These are phyloP conservation scores for Trifolium subterraneum DNA, from an alignment of 306 rosid species.

Conservation along the genomic window DNA sequence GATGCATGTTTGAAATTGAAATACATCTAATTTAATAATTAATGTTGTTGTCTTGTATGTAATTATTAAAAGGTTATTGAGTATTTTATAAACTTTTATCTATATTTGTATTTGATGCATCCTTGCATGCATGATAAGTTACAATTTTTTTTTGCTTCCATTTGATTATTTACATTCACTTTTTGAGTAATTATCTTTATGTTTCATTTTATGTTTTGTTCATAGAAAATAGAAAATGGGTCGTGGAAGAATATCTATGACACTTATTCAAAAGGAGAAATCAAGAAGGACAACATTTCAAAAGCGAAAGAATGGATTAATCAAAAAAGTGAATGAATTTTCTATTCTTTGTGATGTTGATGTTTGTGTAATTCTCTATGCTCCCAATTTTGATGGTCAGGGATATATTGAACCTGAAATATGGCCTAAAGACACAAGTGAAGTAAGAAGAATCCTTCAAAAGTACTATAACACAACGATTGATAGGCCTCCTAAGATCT, in stretches of 20 bases:
- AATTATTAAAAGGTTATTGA: too few relatives aligned
- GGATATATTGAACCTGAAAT: slow-evolving; percentile 20
- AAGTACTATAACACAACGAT: slow-evolving; percentile 13
- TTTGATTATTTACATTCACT: not conserved
- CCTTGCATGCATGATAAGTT: not conserved
- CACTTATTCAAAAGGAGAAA: slow-evolving; percentile 39
- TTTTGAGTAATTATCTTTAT: not conserved
- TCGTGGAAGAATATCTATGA: slow-evolving; percentile 43
- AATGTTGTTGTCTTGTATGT: too few relatives aligned
- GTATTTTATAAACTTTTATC: not conserved
- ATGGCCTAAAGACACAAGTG: slow-evolving; percentile 31
- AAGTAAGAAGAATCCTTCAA: slow-evolving; percentile 27
- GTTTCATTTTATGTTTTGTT: not conserved
- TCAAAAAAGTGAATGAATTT: slow-evolving; percentile 43
- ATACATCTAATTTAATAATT: too few relatives aligned
- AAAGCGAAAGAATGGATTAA: slow-evolving; percentile 34
- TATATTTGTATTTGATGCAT: not conserved
- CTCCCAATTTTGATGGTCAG: slow-evolving; percentile 21
- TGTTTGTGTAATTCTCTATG: slow-evolving; percentile 37
- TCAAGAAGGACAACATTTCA: slow-evolving; percentile 38
- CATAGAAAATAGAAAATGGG: slow-evolving; percentile 45
- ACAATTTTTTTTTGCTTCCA: not conserved
- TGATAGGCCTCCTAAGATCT: slow-evolving; percentile 24
- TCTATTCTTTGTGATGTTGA: slow-evolving; percentile 41
- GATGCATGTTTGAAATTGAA: too few relatives aligned